These are phyloP conservation scores for Sordariomycetes sp. DNA, from an alignment of 2,329 filamentous ascomycete species.

Conservation along the genomic window DNA sequence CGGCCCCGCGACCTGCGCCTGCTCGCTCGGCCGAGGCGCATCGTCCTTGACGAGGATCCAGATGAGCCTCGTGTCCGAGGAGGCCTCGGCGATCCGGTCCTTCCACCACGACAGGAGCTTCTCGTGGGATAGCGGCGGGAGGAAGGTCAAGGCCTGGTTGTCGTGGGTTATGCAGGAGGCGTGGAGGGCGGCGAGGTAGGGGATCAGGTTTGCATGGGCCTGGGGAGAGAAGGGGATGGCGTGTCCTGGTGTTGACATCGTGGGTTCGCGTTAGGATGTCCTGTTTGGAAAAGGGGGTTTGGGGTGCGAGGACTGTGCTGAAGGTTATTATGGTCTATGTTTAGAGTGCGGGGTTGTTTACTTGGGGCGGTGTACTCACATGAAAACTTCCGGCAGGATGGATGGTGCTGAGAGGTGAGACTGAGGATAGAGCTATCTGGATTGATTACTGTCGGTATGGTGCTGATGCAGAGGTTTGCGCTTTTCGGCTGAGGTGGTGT, in stretches of 20 bases:
- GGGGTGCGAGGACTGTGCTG: too few species aligned
- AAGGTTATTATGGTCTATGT: too few species aligned
- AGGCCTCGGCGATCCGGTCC: slow-evolving; percentile 37
- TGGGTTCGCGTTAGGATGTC: too few species aligned
- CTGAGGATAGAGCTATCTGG: too few species aligned
- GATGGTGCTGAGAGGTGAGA: too few species aligned
- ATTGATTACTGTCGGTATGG: too few species aligned
- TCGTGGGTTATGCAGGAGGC: slow-evolving; percentile 49
- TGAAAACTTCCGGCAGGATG: too few species aligned
- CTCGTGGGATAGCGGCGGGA: slow-evolving; percentile 47
- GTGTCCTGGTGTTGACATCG: slow-evolving; percentile 21
- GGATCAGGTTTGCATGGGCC: slow-evolving; percentile 40
- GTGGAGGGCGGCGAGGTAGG: slow-evolving; percentile 49
- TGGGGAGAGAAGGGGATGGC: slow-evolving; percentile 32
- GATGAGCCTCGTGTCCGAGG: slow-evolving; percentile 36
- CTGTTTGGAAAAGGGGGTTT: too few species aligned
- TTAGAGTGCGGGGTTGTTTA: too few species aligned
- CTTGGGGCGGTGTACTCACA: too few species aligned
- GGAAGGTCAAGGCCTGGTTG: slow-evolving; percentile 46
- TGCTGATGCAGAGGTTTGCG: too few species aligned
- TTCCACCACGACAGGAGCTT: slow-evolving; percentile 51
- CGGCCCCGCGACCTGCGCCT: slow-evolving; percentile 18
- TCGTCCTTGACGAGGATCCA: slow-evolving; percentile 38
- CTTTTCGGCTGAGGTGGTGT: too few species aligned
- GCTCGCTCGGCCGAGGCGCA: not conserved